Evolutionary conservation across 352 stramenopile genomes (phyloP).

Genomic region (Pythium dissotocum): DNA sequence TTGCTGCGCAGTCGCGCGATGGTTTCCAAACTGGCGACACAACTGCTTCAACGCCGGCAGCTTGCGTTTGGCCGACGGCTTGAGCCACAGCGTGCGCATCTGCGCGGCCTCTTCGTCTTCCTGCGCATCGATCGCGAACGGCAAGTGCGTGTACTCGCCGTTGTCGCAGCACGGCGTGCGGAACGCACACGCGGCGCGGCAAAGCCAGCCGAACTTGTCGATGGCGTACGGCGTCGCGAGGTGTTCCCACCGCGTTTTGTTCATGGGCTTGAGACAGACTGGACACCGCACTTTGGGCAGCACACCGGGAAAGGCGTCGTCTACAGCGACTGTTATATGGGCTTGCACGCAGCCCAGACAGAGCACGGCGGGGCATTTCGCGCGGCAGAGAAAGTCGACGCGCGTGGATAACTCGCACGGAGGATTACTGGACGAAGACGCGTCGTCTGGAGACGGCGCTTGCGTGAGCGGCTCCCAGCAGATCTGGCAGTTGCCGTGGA

Average conservation of each 20-base stretch:
- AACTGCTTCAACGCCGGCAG: slow-evolving; percentile 15
- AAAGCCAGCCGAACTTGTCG: slow-evolving; percentile 27
- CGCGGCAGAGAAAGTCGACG: slow-evolving; percentile 33
- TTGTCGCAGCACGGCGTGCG: slow-evolving; percentile 32
- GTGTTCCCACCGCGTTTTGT: slow-evolving; percentile 25
- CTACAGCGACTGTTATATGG: slow-evolving; percentile 30
- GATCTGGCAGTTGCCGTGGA: slow-evolving; percentile 36
- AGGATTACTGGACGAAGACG: background rate
- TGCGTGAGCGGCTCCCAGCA: slow-evolving; percentile 32
- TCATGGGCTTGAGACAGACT: slow-evolving; percentile 36
- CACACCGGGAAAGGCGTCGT: slow-evolving; percentile 38
- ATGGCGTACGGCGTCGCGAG: slow-evolving; percentile 16
- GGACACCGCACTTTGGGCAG: slow-evolving; percentile 46
- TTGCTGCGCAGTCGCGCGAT: slow-evolving; percentile 16
- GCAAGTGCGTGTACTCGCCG: slow-evolving; percentile 27
- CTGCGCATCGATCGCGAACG: slow-evolving; percentile 20
- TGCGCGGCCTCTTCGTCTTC: slow-evolving; percentile 20
- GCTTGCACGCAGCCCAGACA: slow-evolving; percentile 35
- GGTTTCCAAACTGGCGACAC: slow-evolving; percentile 21
- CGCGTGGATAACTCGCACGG: background rate
- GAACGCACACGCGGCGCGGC: slow-evolving; percentile 25
- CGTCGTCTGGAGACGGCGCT: background rate
- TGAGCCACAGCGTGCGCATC: slow-evolving; percentile 19
- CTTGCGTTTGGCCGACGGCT: slow-evolving; percentile 20
- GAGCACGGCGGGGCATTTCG: slow-evolving; percentile 31